phyloP scores from a whole-genome alignment of 306 rosid genomes.

The Cicer bijugum region DNA sequence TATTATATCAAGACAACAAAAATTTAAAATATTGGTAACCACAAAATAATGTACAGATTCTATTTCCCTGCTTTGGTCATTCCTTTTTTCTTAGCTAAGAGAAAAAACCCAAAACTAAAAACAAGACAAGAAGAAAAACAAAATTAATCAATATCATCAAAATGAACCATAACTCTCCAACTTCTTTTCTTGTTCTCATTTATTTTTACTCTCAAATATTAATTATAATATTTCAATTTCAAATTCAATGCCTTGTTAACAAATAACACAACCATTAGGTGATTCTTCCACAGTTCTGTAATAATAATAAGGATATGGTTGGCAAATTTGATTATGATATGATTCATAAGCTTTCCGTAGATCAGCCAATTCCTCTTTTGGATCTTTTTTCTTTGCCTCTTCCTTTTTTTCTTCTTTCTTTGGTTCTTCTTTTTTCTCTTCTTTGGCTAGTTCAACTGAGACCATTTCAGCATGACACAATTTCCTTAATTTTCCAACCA shows the following conservation, averaged over 20 bases:
- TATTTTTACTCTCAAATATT: background rate
- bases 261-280: slow-evolving; percentile 74
- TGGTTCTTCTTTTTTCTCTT: slow-evolving; percentile 59
- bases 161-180: background rate
- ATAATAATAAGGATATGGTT: slow-evolving; percentile 35
- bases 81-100: background rate
- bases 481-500: slow-evolving; percentile 70
- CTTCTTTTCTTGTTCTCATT: slow-evolving; percentile 4
- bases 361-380: slow-evolving; percentile 46
- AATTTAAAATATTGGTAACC: slow-evolving; percentile 22
- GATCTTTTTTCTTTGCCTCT: slow-evolving; percentile 47
- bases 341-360: background rate
- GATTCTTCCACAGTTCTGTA: slow-evolving; percentile 57
- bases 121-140: background rate
- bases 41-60: slow-evolving; percentile 31
- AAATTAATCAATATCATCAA: background rate
- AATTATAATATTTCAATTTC: background rate
- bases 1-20: background rate
- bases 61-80: slow-evolving; percentile 2
- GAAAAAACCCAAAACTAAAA: background rate
- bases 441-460: slow-evolving; percentile 78
- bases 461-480: slow-evolving; percentile 53
- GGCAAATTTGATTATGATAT: slow-evolving; percentile 30
- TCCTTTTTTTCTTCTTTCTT: slow-evolving; percentile 49
- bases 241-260: slow-evolving; percentile 40